A percentile compares a stretch with the other conserved stretches of the same genome.
These are phyloP conservation scores for Termitomyces sp. DNA, from an alignment of 768 basidiomycete species.

Conservation along the genomic window DNA sequence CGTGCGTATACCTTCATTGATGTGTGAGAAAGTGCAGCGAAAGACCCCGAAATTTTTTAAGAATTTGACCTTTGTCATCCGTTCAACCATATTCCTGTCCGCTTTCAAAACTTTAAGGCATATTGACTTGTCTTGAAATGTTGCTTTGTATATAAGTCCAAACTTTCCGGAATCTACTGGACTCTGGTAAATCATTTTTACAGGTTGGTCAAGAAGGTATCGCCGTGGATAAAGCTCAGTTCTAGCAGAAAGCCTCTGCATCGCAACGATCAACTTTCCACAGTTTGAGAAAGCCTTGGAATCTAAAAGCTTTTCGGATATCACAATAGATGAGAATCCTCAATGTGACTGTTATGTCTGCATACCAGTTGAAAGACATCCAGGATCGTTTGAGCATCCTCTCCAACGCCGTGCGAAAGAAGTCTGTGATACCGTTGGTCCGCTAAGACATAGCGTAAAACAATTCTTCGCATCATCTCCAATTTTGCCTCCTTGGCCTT, in stretches of 20 bases:
- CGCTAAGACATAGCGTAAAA: background rate
- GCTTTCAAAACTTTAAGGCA: conserved; percentile 7
- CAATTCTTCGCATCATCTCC: too few relatives aligned
- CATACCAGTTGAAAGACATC: conserved; percentile 4
- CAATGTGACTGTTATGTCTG: background rate
- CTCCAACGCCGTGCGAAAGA: background rate
- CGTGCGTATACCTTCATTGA: conserved; percentile 4
- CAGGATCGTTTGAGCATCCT: conserved; percentile 1
- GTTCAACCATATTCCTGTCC: background rate
- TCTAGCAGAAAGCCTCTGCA: conserved; percentile 3
- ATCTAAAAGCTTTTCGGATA: conserved; percentile 1
- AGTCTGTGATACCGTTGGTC: background rate
- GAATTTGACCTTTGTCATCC: background rate
- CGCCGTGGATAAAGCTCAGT: conserved; percentile 3
- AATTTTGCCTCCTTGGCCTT: too few relatives aligned
- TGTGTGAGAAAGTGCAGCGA: background rate
- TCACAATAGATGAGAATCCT: background rate
- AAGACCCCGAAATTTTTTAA: background rate
- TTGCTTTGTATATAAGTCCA: background rate
- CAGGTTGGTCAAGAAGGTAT: background rate
- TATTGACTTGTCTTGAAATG: background rate
- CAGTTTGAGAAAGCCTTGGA: background rate
- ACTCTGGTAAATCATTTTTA: background rate
- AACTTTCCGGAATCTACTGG: background rate
- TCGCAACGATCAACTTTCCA: conserved; percentile 1